Percentiles rank a stretch among this genome's conserved stretches.
phyloP scores from a whole-genome alignment of 345 rosid genomes.

The Pugionium cornutum region DNA sequence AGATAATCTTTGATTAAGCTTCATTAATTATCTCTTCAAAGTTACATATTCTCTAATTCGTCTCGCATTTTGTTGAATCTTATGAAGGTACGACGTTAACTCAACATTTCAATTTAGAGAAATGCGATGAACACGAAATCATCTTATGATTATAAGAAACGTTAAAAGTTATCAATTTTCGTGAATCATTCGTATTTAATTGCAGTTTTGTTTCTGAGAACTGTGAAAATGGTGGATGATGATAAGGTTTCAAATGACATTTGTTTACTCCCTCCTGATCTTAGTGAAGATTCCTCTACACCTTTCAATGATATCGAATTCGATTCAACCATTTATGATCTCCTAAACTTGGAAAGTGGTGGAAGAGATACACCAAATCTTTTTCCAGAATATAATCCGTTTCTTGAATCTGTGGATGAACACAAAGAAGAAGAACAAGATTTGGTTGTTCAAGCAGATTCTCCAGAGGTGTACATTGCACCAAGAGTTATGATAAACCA shows the following conservation, averaged over 20 bases:
- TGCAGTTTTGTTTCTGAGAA: constrained; percentile 9
- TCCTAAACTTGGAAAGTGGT: constrained; percentile 28
- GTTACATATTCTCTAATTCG: no score
- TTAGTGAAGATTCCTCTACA: constrained; percentile 1
- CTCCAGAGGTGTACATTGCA: constrained; percentile 31
- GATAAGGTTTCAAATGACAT: constrained; percentile 32
- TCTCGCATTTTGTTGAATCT: no score
- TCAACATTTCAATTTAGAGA: no score
- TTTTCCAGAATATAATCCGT: constrained; percentile 27
- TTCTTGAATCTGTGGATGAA: constrained; percentile 13
- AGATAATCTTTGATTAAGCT: no score
- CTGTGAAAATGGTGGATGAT: constrained; percentile 31
- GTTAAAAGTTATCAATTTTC: no score
- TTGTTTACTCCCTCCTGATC: constrained; percentile 25
- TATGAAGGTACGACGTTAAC: no score
- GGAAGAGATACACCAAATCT: constrained; percentile 22
- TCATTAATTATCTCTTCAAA: no score
- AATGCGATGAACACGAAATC: no score
- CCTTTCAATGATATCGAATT: constrained; percentile 18
- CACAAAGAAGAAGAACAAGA: constrained; percentile 3
- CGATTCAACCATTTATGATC: constrained; percentile 34
- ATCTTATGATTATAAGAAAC: no score
- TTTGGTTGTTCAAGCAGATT: background rate
- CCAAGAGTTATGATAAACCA: constrained; percentile 34
- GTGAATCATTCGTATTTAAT: no score